phyloP scores from a whole-genome alignment of 441 rosid genomes.

The Erysimum cheiri region DNA sequence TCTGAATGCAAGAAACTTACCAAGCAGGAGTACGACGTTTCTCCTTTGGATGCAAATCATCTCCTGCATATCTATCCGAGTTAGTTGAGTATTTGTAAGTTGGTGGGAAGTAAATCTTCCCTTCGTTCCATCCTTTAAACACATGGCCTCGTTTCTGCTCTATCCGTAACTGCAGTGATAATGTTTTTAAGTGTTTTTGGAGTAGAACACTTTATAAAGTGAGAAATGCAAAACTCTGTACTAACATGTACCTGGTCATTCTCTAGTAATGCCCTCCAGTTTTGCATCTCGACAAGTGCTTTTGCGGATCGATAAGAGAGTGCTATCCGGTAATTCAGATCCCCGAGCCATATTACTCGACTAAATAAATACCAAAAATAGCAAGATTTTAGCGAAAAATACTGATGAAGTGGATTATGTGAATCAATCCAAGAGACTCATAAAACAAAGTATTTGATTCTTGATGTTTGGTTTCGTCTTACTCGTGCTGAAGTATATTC shows the following conservation, averaged over 20 bases:
- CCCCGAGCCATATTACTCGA: conserved; percentile 97
- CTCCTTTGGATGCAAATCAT: conserved; percentile 85
- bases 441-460: neutral
- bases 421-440: neutral
- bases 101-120: conserved; percentile 95
- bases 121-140: conserved; percentile 95
- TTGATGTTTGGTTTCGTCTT: conserved; percentile 44
- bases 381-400: conserved; percentile 3
- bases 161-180: conserved; percentile 67
- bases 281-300: conserved; percentile 98
- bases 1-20: conserved; percentile 49
- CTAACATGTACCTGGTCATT: conserved; percentile 75
- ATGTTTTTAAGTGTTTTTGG: conserved; percentile 1
- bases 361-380: conserved; percentile 47
- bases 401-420: neutral
- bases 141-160: conserved; percentile 91
- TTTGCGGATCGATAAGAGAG: conserved; percentile 93
- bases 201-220: neutral
- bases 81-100: conserved; percentile 94
- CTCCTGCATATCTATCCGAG: conserved; percentile 94
- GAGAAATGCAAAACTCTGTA: conserved; percentile 5
- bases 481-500: conserved; percentile 95
- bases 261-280: conserved; percentile 91
- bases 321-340: conserved; percentile 92
- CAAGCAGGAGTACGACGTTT: conserved; percentile 99